Percentiles rank a stretch among this genome's conserved stretches.
Conservation (phyloP, 1,284 basidiomycete species). For the Cryptococcus maquisensis region DNA sequence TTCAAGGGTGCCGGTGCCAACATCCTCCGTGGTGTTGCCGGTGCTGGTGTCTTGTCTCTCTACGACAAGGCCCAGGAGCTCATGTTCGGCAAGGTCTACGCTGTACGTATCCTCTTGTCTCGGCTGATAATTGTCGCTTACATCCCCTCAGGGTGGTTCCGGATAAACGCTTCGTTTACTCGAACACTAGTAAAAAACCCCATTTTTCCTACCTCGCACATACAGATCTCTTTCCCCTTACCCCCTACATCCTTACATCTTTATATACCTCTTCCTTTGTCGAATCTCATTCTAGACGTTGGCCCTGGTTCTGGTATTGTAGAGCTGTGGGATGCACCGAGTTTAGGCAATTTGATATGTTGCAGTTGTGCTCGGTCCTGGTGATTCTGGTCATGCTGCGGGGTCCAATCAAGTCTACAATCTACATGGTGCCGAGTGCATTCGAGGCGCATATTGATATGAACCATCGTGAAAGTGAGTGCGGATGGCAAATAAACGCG, state of each 20-base stretch:
- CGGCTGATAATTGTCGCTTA: not conserved
- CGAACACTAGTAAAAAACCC: conserved; percentile 2
- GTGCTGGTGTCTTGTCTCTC: conserved; percentile 65
- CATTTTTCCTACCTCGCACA: conserved; percentile 10
- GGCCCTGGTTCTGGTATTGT: conserved; percentile 9
- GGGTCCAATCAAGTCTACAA: not conserved
- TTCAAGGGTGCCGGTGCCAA: conserved; percentile 59
- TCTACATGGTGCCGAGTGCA: not conserved
- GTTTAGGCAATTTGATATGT: not conserved
- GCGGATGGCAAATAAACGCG: too few relatives aligned
- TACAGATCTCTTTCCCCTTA: conserved; percentile 5
- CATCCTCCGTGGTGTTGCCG: conserved; percentile 64
- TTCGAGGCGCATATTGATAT: not conserved
- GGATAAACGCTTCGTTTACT: conserved; percentile 32
- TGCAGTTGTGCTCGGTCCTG: not conserved
- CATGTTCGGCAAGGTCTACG: conserved; percentile 94
- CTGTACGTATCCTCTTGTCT: conserved; percentile 49
- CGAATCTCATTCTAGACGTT: not conserved
- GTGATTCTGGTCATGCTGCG: not conserved
- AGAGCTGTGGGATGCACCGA: conserved; percentile 5
- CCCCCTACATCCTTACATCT: conserved; percentile 1
- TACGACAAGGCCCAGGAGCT: conserved; percentile 61
- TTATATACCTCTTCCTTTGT: conserved; percentile 3
- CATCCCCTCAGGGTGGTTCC: conserved; percentile 33
- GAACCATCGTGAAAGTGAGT: not conserved